Evolutionary conservation across 768 basidiomycete genomes (phyloP).

Genomic region (Boletus sp.): DNA sequence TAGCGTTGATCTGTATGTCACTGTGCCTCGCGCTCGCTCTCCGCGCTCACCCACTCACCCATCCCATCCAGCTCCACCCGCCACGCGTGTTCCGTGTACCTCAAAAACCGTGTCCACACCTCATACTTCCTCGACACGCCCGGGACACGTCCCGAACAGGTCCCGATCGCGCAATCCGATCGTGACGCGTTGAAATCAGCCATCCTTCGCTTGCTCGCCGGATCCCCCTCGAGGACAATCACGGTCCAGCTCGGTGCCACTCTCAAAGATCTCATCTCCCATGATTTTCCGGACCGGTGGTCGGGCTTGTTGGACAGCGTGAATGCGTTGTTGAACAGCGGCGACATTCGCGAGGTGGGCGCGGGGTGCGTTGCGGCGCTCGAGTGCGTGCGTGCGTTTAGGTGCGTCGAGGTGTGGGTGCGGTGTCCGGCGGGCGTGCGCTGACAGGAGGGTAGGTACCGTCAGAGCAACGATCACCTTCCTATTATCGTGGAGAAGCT

Average conservation of each 20-base stretch:
- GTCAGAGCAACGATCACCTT: constrained; percentile 59
- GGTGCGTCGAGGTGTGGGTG: constrained; percentile 3
- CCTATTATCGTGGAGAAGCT: constrained; percentile 57
- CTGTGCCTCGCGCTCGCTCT: constrained; percentile 40
- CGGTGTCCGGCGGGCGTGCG: background rate
- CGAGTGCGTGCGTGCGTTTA: constrained; percentile 68
- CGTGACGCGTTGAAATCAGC: constrained; percentile 67
- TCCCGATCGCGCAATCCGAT: constrained; percentile 64
- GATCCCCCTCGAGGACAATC: constrained; percentile 63
- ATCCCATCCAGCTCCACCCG: constrained; percentile 60
- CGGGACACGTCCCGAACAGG: constrained; percentile 54
- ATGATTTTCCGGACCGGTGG: constrained; percentile 83
- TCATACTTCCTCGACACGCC: constrained; percentile 54
- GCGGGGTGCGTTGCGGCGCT: constrained; percentile 78
- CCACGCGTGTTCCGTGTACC: constrained; percentile 82
- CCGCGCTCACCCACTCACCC: background rate
- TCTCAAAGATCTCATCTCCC: constrained; percentile 68
- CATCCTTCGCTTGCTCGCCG: constrained; percentile 69
- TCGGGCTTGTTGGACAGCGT: constrained; percentile 64
- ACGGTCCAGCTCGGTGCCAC: constrained; percentile 73
- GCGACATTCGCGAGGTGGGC: constrained; percentile 68
- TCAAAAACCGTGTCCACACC: constrained; percentile 83
- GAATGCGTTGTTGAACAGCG: constrained; percentile 59
- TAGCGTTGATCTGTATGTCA: constrained; percentile 74
- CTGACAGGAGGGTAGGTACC: constrained; percentile 64